These are phyloP conservation scores for Pontederia crassipes DNA, from an alignment of 176 grass and related monocot genomes.

Conservation along the genomic window DNA sequence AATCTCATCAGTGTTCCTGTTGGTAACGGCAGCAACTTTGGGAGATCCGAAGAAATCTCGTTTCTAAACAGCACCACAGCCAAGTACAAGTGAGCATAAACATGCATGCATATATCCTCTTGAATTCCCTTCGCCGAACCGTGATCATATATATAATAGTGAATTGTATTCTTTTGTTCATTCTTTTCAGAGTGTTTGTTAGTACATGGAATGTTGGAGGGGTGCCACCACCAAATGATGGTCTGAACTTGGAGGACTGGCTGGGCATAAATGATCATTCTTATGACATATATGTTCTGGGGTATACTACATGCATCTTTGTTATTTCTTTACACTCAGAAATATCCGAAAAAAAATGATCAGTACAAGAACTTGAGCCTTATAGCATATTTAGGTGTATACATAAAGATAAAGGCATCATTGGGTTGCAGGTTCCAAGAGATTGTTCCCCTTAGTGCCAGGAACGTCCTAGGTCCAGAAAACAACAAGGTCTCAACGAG, in stretches of 20 bases:
- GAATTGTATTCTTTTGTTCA: neutral
- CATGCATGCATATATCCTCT: no score
- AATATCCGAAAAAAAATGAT: neutral
- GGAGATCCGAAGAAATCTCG: no score
- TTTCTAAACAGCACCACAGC: no score
- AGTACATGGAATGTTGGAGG: conserved; percentile 25
- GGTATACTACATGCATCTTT: neutral
- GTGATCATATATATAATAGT: no score
- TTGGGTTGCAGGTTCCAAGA: conserved; percentile 14
- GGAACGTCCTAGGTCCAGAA: conserved; percentile 13
- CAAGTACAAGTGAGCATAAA: no score
- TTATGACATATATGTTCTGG: conserved; percentile 20
- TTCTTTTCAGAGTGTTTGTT: neutral
- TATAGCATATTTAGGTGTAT: no score
- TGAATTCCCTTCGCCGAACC: no score
- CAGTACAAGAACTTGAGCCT: no score
- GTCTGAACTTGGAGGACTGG: conserved; percentile 12
- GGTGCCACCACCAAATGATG: conserved; percentile 5
- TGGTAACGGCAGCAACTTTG: no score
- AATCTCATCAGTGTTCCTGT: no score
- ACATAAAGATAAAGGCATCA: neutral
- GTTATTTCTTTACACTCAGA: neutral
- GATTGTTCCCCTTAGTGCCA: conserved; percentile 19
- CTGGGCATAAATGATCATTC: conserved; percentile 1
- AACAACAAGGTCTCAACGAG: neutral